Evolutionary conservation across 148 eudicot species (phyloP).

Genomic region (Cornus controversa): DNA sequence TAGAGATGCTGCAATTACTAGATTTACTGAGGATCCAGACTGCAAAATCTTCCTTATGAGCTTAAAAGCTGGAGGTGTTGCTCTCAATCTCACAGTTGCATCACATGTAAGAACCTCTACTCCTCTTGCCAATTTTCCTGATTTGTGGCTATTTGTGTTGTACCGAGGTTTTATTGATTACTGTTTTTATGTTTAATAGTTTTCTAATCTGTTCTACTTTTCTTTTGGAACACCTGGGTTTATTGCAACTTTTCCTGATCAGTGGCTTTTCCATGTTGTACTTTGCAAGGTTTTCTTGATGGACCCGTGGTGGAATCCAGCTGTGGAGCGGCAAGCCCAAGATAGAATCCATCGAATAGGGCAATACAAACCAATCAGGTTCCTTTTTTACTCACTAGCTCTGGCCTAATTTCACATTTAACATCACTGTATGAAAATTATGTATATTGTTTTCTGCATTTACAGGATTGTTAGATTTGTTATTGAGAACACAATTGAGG

Average conservation of each 20-base stretch:
- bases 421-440: not conserved
- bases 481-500: slow-evolving; percentile 84
- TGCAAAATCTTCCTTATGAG: slow-evolving; percentile 90
- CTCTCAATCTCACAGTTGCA: slow-evolving; percentile 95
- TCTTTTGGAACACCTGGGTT: not conserved
- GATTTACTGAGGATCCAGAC: slow-evolving; percentile 72
- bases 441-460: not conserved
- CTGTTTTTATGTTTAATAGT: not conserved
- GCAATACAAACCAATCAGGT: slow-evolving; percentile 93
- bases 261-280: not conserved
- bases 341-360: slow-evolving; percentile 96
- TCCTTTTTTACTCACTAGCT: not conserved
- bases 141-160: too few species aligned
- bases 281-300: slow-evolving; percentile 78
- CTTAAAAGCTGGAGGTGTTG: slow-evolving; percentile 98
- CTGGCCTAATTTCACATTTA: not conserved
- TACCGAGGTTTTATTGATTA: not conserved
- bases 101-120: slow-evolving; percentile 65
- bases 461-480: slow-evolving; percentile 81
- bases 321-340: slow-evolving; percentile 90
- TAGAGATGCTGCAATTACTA: slow-evolving; percentile 79
- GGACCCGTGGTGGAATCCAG: slow-evolving; percentile 99
- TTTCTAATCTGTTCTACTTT: not conserved
- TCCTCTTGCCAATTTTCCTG: not conserved
- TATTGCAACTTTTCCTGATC: not conserved